Evolutionary conservation across 2,329 filamentous ascomycete species (phyloP), one percentile per base, ranked within the genome.

Genomic region (Trichoderma koningiopsis): DNA sequence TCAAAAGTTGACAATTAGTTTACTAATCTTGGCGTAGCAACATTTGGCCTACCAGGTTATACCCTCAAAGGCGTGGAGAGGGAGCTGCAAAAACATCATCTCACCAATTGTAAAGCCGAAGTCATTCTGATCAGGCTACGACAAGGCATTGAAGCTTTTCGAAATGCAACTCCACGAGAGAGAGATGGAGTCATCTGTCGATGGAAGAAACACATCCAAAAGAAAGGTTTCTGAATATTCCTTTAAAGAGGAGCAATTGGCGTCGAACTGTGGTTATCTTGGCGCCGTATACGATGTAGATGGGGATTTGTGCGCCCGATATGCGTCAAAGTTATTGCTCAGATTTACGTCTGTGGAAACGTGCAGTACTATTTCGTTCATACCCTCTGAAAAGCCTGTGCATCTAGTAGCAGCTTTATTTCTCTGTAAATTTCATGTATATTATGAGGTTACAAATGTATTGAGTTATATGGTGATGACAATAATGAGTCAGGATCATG

Each of bases 31-130:
- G n/a, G 11, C 4, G 24, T 16, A 75, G 85, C 85, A 31, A 72
- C 84, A 1, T 75, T 86, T 19, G 85, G 85, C 0, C 79, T 85
- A 0, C 74, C 82, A 0, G 85, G 84, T 1, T 88, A 86, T 70
- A 78, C 82, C 0, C 77, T 87, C 43, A 88, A 88, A 70, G 86
- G 86, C 1, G 71, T 87, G 0, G 83, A 87, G 56, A 85, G 84
- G 43, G 83, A 87, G 70, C 72, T 84, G 0, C 73, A 75, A 13
- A 80, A 79, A 47, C 77, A 73, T 3, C 75, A 77, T 19, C 72
- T 78, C 3, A 79, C 77, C 1, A 75, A 74, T 11, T 65, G 78
- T 0, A 78, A 78, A 29, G 77, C 78, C 3, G 78, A 80, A 33
- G 70, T 80, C 1, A 61, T 78, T n/a, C 60, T 79, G 2, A 77